Percentiles rank a stretch among this genome's conserved stretches.
Conservation (phyloP, 208 protist species). For the Acanthamoeba sp. region DNA sequence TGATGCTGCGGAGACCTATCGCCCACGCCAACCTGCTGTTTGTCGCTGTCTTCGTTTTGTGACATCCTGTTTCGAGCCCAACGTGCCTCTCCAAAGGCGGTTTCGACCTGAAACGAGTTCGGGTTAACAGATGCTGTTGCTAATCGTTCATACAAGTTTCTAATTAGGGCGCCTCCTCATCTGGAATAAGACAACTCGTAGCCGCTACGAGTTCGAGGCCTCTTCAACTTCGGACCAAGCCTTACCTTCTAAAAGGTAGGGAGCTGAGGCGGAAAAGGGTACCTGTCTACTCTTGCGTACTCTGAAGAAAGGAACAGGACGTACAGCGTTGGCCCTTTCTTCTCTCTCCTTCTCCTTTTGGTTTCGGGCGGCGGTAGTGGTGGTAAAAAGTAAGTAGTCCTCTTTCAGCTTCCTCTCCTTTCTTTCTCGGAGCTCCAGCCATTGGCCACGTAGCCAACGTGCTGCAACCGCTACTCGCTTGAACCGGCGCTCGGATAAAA, state of each 20-base stretch:
- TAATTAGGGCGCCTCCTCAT: too few relatives aligned
- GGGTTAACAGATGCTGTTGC: too few relatives aligned
- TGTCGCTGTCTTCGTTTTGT: not conserved
- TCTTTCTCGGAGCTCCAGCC: too few relatives aligned
- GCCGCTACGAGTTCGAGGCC: too few relatives aligned
- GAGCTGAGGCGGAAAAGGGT: not conserved
- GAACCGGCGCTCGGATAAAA: too few relatives aligned
- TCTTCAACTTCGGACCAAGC: too few relatives aligned
- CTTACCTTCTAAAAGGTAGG: not conserved
- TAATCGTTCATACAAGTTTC: too few relatives aligned
- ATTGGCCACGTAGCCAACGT: too few relatives aligned
- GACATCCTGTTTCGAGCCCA: not conserved
- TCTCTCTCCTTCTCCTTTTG: not conserved
- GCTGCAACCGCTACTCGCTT: too few relatives aligned
- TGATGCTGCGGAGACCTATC: slow-evolving; percentile 4
- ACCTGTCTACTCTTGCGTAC: not conserved
- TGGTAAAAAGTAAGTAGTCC: not conserved
- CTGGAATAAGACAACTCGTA: too few relatives aligned
- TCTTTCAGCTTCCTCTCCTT: not conserved
- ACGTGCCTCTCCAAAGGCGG: not conserved
- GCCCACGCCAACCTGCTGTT: not conserved
- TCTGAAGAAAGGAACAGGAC: not conserved
- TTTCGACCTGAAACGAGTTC: too few relatives aligned
- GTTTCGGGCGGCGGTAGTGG: not conserved
- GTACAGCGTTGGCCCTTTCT: not conserved